phyloP scores from a whole-genome alignment of 1,284 basidiomycete genomes.

The Tremellales sp. region DNA sequence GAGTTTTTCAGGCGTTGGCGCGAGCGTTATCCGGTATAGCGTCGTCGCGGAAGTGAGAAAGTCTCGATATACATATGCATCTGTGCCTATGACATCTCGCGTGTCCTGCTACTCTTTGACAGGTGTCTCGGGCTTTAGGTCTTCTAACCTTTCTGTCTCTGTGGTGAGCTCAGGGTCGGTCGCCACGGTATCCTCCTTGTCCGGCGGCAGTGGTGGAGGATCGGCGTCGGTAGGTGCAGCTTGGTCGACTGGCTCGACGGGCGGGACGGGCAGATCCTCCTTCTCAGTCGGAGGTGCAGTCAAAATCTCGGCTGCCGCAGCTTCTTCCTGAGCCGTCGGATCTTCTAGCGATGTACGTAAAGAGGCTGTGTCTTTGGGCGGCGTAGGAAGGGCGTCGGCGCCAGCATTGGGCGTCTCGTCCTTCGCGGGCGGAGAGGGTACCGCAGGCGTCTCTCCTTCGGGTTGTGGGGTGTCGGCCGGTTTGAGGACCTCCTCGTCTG shows the following conservation, averaged over 20 bases:
- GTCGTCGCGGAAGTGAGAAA: too few relatives aligned
- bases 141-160: too few relatives aligned
- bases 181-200: background rate
- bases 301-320: background rate
- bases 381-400: background rate
- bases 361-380: background rate
- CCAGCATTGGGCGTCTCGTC: too few relatives aligned
- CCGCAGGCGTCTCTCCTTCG: too few relatives aligned
- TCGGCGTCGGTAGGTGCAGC: background rate
- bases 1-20: conserved; percentile 7
- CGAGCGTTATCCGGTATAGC: background rate
- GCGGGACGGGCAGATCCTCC: background rate
- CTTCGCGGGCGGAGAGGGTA: too few relatives aligned
- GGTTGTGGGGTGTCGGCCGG: background rate
- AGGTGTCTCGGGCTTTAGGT: too few relatives aligned
- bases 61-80: too few relatives aligned
- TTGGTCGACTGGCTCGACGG: background rate
- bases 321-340: too few relatives aligned
- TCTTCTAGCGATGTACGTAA: background rate
- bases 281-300: background rate
- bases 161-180: background rate
- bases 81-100: too few relatives aligned
- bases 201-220: background rate
- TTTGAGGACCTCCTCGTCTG: background rate
- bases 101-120: too few relatives aligned